Conservation (phyloP, 106 monocot species). For the Dioscorea dumetorum region DNA sequence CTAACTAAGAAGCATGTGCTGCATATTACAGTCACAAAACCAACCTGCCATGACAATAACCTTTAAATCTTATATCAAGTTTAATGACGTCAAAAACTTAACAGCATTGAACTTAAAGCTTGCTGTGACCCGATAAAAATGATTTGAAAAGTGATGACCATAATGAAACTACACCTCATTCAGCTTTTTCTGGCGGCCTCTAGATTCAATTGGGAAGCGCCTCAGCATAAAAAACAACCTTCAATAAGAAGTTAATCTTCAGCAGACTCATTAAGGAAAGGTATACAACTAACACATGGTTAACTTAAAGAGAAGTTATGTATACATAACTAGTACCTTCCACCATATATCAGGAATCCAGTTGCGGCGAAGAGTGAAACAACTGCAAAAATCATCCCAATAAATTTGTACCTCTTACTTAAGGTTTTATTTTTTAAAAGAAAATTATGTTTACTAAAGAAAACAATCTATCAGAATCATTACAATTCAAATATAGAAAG, state of each 20-base stretch:
- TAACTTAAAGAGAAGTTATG: no score
- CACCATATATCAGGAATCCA: slow-evolving; percentile 89
- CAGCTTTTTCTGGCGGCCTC: slow-evolving; percentile 57
- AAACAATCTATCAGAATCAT: no score
- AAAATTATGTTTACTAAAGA: no score
- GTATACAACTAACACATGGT: no score
- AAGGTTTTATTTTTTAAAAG: no score
- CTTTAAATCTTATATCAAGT: neutral
- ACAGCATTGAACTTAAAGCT: neutral
- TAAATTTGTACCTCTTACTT: no score
- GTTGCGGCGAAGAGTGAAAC: slow-evolving; percentile 73
- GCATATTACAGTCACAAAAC: slow-evolving; percentile 50
- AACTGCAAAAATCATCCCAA: slow-evolving; percentile 29
- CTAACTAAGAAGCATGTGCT: slow-evolving; percentile 50
- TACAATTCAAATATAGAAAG: no score
- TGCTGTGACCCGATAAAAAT: neutral
- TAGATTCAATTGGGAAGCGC: slow-evolving; percentile 63
- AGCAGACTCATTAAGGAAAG: no score
- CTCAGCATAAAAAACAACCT: slow-evolving; percentile 72
- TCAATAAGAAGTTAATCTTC: neutral
- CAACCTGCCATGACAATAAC: slow-evolving; percentile 31
- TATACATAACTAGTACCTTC: slow-evolving; percentile 36
- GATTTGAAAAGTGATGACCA: neutral
- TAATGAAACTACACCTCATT: slow-evolving; percentile 37
- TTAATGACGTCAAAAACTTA: neutral